Percentiles rank a stretch among this genome's conserved stretches.
phyloP scores from a whole-genome alignment of 2,329 filamentous ascomycete species.

The Apiospora arundinis region DNA sequence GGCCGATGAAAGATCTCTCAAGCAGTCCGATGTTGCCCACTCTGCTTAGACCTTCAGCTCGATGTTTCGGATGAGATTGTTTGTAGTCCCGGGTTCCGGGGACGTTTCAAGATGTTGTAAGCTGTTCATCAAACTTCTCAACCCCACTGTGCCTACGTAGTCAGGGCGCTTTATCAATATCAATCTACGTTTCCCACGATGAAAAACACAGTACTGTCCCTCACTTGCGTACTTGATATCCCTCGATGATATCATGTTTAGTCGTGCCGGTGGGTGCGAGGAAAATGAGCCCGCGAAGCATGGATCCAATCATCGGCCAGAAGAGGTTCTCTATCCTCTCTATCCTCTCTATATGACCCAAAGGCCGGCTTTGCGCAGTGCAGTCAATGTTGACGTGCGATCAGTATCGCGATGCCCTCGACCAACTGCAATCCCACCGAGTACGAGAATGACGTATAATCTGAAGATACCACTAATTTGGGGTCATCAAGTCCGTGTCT shows the following conservation, averaged over 20 bases:
- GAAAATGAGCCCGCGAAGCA: background rate
- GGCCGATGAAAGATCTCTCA: too few relatives aligned
- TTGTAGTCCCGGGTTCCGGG: background rate
- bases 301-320: background rate
- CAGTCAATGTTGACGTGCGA: background rate
- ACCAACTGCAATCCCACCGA: background rate
- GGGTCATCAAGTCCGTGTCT: background rate
- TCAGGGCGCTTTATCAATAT: background rate
- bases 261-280: too few relatives aligned
- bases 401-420: background rate
- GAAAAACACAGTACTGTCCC: too few relatives aligned
- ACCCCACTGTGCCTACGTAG: background rate
- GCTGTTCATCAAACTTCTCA: background rate
- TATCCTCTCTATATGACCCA: too few relatives aligned
- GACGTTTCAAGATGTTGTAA: background rate
- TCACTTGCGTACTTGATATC: too few relatives aligned
- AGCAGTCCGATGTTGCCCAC: background rate
- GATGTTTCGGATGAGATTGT: background rate
- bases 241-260: too few relatives aligned
- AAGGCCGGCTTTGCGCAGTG: too few relatives aligned
- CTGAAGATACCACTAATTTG: background rate
- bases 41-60: background rate
- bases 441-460: background rate
- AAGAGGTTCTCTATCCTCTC: background rate
- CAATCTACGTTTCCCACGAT: background rate